phyloP scores from a whole-genome alignment of 2,329 filamentous ascomycete genomes.

The Sporothrix luriei region DNA sequence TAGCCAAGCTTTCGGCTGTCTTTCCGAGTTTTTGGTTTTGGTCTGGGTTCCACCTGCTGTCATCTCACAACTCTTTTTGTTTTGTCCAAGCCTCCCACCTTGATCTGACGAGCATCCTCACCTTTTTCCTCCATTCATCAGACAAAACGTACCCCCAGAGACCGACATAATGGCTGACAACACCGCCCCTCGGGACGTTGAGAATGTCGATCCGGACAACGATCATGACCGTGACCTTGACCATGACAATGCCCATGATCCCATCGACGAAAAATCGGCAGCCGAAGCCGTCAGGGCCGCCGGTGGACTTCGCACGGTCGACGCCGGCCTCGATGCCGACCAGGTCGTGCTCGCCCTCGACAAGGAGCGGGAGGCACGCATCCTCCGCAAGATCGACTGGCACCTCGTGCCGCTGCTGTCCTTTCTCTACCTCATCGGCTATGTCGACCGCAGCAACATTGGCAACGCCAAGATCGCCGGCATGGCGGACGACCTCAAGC shows the following conservation, averaged over 20 bases:
- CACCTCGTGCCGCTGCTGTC: constrained; percentile 33
- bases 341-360: constrained; percentile 27
- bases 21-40: neutral
- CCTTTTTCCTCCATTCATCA: neutral
- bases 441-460: constrained; percentile 36
- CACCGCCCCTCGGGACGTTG: constrained; percentile 21
- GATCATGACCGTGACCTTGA: constrained; percentile 21
- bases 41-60: neutral
- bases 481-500: constrained; percentile 31
- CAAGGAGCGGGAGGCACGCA: constrained; percentile 28
- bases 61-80: neutral
- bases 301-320: constrained; percentile 29
- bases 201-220: constrained; percentile 21
- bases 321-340: constrained; percentile 29
- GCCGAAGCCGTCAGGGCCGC: neutral
- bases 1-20: constrained; percentile 8
- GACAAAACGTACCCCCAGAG: neutral
- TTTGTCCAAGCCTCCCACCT: neutral
- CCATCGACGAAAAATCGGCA: constrained; percentile 24
- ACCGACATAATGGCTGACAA: neutral
- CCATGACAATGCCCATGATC: neutral
- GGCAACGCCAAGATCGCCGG: constrained; percentile 35
- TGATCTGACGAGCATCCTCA: neutral
- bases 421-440: constrained; percentile 34
- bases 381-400: constrained; percentile 34